Evolutionary conservation across 768 basidiomycete genomes (phyloP).

Genomic region (Tephrocybe sp.): DNA sequence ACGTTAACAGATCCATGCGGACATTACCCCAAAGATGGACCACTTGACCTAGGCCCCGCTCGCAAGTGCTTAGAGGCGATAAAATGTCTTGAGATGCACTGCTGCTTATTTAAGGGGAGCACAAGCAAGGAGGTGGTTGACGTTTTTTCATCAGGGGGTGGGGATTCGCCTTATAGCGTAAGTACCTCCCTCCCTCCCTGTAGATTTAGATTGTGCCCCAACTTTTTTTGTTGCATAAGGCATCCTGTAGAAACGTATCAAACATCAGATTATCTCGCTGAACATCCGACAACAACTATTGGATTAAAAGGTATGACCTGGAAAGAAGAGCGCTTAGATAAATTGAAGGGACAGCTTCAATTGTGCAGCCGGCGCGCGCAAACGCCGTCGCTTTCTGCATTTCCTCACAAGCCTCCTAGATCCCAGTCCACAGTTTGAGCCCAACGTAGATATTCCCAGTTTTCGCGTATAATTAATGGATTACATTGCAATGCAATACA

Average conservation of each 20-base stretch:
- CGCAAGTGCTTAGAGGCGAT: constrained; percentile 88
- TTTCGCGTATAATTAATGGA: too few species aligned
- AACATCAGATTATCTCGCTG: constrained; percentile 94
- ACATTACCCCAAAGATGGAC: constrained; percentile 85
- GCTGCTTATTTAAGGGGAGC: constrained; percentile 86
- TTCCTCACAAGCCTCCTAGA: too few species aligned
- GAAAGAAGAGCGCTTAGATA: too few species aligned
- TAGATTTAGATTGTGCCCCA: background rate
- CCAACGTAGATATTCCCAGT: too few species aligned
- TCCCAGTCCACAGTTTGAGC: too few species aligned
- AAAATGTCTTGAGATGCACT: constrained; percentile 85
- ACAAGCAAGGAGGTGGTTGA: constrained; percentile 96
- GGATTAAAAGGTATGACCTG: too few species aligned
- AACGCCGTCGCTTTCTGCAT: too few species aligned
- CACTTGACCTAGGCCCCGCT: constrained; percentile 83
- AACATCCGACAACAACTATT: too few species aligned
- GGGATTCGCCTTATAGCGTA: constrained; percentile 85
- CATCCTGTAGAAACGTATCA: constrained; percentile 94
- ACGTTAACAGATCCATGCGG: constrained; percentile 80
- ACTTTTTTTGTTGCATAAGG: constrained; percentile 34
- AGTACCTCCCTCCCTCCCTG: constrained; percentile 24
- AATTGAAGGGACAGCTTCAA: too few species aligned
- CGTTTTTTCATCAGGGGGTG: constrained; percentile 97
- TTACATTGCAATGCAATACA: too few species aligned
- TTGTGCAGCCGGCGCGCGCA: too few species aligned